Conservation (phyloP, 345 rosid species). For the Eucalyptus virginea region DNA sequence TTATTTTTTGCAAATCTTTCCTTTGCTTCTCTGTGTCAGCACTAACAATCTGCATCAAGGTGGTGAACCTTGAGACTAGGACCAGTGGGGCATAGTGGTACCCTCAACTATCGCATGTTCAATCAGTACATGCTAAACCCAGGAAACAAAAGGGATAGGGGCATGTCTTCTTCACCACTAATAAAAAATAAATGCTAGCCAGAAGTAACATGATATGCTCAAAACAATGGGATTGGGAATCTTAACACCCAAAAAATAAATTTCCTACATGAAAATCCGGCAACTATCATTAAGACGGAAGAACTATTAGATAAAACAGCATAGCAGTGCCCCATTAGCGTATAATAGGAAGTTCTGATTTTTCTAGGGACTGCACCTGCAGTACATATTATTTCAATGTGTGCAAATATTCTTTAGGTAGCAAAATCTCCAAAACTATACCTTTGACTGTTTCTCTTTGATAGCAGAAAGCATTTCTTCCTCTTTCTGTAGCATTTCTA, state of each 20-base stretch:
- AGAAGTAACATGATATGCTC: background rate
- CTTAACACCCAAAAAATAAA: background rate
- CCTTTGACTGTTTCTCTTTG: conserved; percentile 66
- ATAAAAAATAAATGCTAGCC: background rate
- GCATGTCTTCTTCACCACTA: background rate
- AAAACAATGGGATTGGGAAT: background rate
- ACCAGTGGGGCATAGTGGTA: background rate
- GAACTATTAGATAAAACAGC: background rate
- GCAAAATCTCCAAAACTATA: background rate
- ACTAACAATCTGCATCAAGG: background rate
- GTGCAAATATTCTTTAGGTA: background rate
- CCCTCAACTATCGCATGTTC: background rate
- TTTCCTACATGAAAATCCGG: background rate
- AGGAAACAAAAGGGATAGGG: background rate
- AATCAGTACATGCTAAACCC: background rate
- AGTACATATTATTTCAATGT: background rate
- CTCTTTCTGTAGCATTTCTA: conserved; percentile 84
- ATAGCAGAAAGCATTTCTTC: conserved; percentile 85
- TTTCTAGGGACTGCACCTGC: background rate
- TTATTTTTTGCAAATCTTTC: background rate
- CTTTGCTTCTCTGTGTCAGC: background rate
- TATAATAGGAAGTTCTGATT: background rate
- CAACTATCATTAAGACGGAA: background rate
- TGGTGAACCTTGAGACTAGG: background rate
- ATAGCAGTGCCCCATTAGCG: background rate